Conservation (phyloP, 129 eudicot genomes). For the Flaveria brownii region DNA sequence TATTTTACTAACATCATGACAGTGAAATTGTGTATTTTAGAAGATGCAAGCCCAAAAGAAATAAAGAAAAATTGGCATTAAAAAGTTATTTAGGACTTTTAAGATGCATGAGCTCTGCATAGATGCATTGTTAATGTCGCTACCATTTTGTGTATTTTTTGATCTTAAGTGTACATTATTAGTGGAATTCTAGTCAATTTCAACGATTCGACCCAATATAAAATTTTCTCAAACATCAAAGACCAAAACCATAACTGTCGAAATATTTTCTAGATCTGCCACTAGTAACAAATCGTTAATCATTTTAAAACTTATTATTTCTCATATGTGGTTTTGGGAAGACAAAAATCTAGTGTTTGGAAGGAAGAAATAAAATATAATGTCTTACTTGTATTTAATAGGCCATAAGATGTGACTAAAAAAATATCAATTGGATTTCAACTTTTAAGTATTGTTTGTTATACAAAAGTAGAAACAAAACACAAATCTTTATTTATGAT, state of each 20-base stretch:
- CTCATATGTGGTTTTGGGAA: not conserved
- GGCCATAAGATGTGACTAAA: not conserved
- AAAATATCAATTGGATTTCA: not conserved
- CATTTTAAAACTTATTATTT: too few relatives aligned
- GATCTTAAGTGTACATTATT: not conserved
- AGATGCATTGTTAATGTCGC: not conserved
- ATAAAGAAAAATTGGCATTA: too few relatives aligned
- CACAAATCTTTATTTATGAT: not conserved
- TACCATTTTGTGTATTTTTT: not conserved
- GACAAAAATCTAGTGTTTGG: not conserved
- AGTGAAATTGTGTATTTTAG: too few relatives aligned
- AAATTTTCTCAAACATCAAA: not conserved
- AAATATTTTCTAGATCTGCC: too few relatives aligned
- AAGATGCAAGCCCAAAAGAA: too few relatives aligned
- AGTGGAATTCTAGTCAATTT: not conserved
- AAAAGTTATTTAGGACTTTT: not conserved
- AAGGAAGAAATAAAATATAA: not conserved
- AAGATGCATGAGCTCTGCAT: not conserved
- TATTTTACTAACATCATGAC: too few relatives aligned
- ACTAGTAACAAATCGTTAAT: too few relatives aligned
- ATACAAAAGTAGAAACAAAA: conserved; percentile 6
- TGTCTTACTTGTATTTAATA: not conserved
- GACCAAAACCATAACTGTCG: not conserved
- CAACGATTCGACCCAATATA: not conserved
- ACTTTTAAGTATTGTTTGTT: not conserved